These are phyloP conservation scores for Teratosphaeria pseudoeucalypti DNA, from an alignment of 2,329 filamentous ascomycete genomes.

Conservation along the genomic window DNA sequence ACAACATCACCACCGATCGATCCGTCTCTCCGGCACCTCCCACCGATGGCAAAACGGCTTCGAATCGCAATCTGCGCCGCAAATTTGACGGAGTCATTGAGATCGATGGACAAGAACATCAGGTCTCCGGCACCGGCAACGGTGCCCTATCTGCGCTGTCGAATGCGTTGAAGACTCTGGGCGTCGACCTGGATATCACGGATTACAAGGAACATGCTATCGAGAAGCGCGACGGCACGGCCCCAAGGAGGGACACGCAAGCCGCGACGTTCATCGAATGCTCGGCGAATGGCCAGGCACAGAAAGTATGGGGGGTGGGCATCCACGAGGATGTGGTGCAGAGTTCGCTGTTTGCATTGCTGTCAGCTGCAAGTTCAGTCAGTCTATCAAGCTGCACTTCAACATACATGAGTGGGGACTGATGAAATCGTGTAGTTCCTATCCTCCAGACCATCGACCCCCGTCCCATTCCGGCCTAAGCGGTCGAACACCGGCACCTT, in stretches of 20 bases:
- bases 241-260: slow-evolving; percentile 62
- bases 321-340: slow-evolving; percentile 90
- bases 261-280: slow-evolving; percentile 96
- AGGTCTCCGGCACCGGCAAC: slow-evolving; percentile 71
- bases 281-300: slow-evolving; percentile 44
- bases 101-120: slow-evolving; percentile 70
- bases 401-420: slow-evolving; percentile 1
- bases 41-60: slow-evolving; percentile 55
- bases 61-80: slow-evolving; percentile 58
- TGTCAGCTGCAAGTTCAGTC: slow-evolving; percentile 81
- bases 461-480: slow-evolving; percentile 51
- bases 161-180: slow-evolving; percentile 65
- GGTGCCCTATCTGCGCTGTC: slow-evolving; percentile 85
- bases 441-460: slow-evolving; percentile 57
- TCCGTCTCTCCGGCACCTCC: slow-evolving; percentile 62
- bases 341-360: slow-evolving; percentile 73
- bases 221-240: slow-evolving; percentile 10
- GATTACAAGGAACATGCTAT: slow-evolving; percentile 97
- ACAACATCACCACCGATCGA: slow-evolving; percentile 79
- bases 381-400: slow-evolving; percentile 30
- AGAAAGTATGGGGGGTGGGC: slow-evolving; percentile 80
- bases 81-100: slow-evolving; percentile 76
- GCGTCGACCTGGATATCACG: slow-evolving; percentile 78
- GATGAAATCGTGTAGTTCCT: slow-evolving; percentile 49
- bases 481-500: slow-evolving; percentile 40